Evolutionary conservation across 805 yeast species (phyloP).

Genomic region (Sugiyamaella marilandica): DNA sequence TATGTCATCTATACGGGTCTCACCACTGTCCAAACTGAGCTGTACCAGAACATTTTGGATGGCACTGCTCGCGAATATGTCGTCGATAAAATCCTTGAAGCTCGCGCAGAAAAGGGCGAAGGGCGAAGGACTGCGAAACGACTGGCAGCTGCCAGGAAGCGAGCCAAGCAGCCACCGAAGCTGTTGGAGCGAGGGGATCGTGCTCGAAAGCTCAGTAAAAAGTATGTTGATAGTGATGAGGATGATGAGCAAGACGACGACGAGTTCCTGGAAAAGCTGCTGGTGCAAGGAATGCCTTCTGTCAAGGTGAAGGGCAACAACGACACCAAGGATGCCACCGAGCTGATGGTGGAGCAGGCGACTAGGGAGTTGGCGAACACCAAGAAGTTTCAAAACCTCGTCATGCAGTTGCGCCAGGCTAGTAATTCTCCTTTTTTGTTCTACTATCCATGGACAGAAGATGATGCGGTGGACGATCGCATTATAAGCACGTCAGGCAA

Average conservation of each 20-base stretch:
- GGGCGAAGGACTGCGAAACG: not conserved
- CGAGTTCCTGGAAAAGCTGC: slow-evolving; percentile 22
- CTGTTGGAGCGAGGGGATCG: not conserved
- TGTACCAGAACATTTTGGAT: slow-evolving; percentile 49
- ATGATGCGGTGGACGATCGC: slow-evolving; percentile 37
- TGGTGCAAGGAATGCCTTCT: not conserved
- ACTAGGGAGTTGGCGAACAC: slow-evolving; percentile 39
- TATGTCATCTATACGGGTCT: slow-evolving; percentile 72
- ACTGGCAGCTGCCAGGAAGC: not conserved
- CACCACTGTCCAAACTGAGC: slow-evolving; percentile 55
- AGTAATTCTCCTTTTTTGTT: slow-evolving; percentile 84
- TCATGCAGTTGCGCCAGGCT: slow-evolving; percentile 80
- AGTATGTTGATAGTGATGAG: slow-evolving; percentile 3
- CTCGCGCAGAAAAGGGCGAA: slow-evolving; percentile 10
- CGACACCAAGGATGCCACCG: slow-evolving; percentile 11
- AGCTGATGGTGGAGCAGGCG: slow-evolving; percentile 22
- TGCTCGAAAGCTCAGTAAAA: not conserved
- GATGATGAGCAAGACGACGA: slow-evolving; percentile 26
- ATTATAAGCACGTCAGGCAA: slow-evolving; percentile 65
- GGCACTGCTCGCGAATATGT: slow-evolving; percentile 35
- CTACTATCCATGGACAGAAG: slow-evolving; percentile 67
- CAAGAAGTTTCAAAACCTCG: slow-evolving; percentile 57
- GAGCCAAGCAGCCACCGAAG: not conserved
- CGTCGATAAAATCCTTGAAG: slow-evolving; percentile 25
- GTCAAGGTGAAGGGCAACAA: not conserved